Percentiles rank a stretch among this genome's conserved stretches.
phyloP scores from a whole-genome alignment of 768 basidiomycete genomes.

The Suillus luteus region DNA sequence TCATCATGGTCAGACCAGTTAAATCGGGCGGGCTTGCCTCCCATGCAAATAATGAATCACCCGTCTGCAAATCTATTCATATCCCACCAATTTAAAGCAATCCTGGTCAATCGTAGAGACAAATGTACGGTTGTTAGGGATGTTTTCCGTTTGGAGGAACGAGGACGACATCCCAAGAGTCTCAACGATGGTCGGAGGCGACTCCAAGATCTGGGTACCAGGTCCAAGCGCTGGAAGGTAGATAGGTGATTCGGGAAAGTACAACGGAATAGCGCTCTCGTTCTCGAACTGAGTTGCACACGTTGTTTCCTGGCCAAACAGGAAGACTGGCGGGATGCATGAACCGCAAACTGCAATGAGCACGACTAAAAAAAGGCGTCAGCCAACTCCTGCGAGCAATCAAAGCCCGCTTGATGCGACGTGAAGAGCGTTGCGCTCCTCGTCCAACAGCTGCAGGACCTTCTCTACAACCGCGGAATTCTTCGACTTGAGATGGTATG shows the following conservation, averaged over 20 bases:
- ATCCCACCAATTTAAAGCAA: conserved; percentile 68
- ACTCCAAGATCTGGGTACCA: conserved; percentile 44
- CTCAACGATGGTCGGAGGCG: conserved; percentile 54
- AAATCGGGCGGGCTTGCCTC: conserved; percentile 63
- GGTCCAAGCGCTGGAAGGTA: conserved; percentile 32
- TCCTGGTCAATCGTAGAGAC: conserved; percentile 50
- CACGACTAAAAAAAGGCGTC: conserved; percentile 54
- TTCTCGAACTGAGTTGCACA: conserved; percentile 47
- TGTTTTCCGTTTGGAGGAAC: conserved; percentile 39
- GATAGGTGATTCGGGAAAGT: conserved; percentile 52
- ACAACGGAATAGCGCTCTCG: conserved; percentile 48
- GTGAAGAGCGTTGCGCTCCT: conserved; percentile 36
- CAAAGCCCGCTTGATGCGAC: conserved; percentile 63
- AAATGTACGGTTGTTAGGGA: conserved; percentile 62
- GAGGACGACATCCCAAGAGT: conserved; percentile 46
- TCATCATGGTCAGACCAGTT: conserved; percentile 62
- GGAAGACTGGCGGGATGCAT: conserved; percentile 68
- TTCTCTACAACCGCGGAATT: conserved; percentile 55
- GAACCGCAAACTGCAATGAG: conserved; percentile 61
- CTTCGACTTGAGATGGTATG: conserved; percentile 62
- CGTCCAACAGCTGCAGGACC: conserved; percentile 57
- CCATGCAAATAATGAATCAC: conserved; percentile 66
- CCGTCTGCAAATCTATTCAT: conserved; percentile 54
- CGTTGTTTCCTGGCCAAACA: conserved; percentile 50
- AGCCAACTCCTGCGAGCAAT: conserved; percentile 72